Evolutionary conservation across 1,284 basidiomycete genomes (phyloP), one percentile per base, ranked within the genome.

Genomic region (Microbotryum saponariae): DNA sequence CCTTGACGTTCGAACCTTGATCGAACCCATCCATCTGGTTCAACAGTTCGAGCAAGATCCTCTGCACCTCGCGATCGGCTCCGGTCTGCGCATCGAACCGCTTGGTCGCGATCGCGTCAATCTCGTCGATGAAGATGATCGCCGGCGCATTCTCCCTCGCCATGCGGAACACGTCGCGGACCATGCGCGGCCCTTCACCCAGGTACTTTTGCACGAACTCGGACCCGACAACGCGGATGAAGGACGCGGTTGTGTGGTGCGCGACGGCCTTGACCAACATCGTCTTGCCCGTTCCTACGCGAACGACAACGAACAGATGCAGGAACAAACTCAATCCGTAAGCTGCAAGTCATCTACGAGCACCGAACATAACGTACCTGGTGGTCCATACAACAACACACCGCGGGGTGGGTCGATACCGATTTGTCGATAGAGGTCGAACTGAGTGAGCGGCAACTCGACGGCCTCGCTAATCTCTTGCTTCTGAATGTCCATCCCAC

Each of bases 21-120:
- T 99, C 96, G 78, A 99, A 99, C 68, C 96, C 96, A 73, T 99
- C 96, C 96, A 99, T 99, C 76, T 99, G 96, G 75, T 97, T 98
- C 65, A 99, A 81, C 64, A 99, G 79, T 76, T 99, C 96, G n/a
- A 99, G 85, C 68, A 99, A 77, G 74, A 99, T 98, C 78, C 96
- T 91, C 77, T 99, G 96, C 21, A 99, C 96, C 78, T 99, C 96
- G 70, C 96, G 83, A 78, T 99, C 96, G 16, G 96, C 96, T 73
- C 96, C 96, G 1, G 96, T 98, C 76, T 99, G 96, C 4, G 96
- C 96, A 73, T 98, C 96, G 79, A 99, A 99, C 76, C 96, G 92
- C 78, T 98, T 99, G 47, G 96, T 98, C 5, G 96, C 96, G 74
- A 99, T 98, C 23, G 96, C 96, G 73, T 99, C 96, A 66, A 99